Conservation (phyloP, 1,139 yeast species). For the Hansenula lynferdii region DNA sequence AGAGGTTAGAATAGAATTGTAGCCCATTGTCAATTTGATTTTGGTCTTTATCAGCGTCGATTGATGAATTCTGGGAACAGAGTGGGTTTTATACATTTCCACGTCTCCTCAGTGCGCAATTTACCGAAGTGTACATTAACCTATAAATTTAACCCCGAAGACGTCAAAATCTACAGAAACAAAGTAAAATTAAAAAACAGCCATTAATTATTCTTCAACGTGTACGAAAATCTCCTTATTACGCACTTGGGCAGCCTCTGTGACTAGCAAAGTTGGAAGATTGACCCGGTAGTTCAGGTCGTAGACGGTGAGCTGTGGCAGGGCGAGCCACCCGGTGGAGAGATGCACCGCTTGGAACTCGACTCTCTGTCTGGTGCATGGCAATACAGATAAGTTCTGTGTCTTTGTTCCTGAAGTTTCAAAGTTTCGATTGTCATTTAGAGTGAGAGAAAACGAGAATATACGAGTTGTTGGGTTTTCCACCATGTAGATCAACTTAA, state of each 20-base stretch:
- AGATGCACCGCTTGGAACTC: conserved; percentile 30
- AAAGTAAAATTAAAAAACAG: too few species aligned
- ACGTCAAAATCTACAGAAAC: too few species aligned
- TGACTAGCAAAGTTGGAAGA: conserved; percentile 40
- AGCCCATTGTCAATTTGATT: conserved; percentile 18
- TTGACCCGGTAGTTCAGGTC: conserved; percentile 65
- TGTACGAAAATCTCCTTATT: conserved; percentile 16
- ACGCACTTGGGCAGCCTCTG: conserved; percentile 11
- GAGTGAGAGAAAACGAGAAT: conserved; percentile 53
- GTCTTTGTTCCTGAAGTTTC: conserved; percentile 30
- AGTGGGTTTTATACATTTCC: too few species aligned
- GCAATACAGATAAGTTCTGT: conserved; percentile 41
- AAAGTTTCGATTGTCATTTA: conserved; percentile 33
- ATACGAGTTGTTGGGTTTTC: conserved; percentile 75
- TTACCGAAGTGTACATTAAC: too few species aligned
- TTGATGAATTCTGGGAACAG: too few species aligned
- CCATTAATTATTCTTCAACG: too few species aligned
- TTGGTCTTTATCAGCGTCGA: too few species aligned
- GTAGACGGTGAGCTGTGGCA: conserved; percentile 57
- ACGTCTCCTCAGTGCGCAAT: too few species aligned
- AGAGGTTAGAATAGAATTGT: conserved; percentile 34
- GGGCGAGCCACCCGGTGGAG: conserved; percentile 28
- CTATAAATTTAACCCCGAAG: too few species aligned
- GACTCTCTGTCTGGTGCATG: conserved; percentile 50
- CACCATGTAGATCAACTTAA: conserved; percentile 43